phyloP scores from a whole-genome alignment of 164 flowering plant species.

The Santalum album region DNA sequence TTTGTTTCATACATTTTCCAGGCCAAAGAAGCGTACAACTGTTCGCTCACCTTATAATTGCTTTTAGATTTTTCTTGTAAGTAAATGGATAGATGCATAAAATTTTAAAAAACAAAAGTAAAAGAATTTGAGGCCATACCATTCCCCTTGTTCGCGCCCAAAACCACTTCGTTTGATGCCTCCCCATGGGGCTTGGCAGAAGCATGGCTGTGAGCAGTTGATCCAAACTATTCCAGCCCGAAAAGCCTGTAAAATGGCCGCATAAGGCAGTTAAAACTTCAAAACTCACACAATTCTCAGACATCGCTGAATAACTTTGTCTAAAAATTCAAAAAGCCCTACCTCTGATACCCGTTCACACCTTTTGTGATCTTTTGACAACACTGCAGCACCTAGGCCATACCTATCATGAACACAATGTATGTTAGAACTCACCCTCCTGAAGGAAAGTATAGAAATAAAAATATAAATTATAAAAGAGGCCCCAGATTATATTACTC shows the following conservation, averaged over 20 bases:
- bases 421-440: constrained; percentile 4
- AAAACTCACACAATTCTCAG: background rate
- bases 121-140: constrained; percentile 34
- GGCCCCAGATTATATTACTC: too few species aligned
- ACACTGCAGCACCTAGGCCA: constrained; percentile 88
- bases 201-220: constrained; percentile 97
- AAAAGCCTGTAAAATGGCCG: constrained; percentile 43
- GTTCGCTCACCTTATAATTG: too few species aligned
- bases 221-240: constrained; percentile 92
- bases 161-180: constrained; percentile 94
- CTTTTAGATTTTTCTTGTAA: too few species aligned
- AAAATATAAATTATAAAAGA: background rate
- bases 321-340: constrained; percentile 7
- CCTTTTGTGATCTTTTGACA: constrained; percentile 79
- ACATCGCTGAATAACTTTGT: background rate
- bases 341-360: constrained; percentile 90
- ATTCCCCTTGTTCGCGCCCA: constrained; percentile 95
- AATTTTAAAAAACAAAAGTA: background rate
- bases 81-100: too few species aligned
- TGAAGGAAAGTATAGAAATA: background rate
- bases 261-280: background rate
- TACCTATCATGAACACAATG: constrained; percentile 44
- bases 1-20: too few species aligned
- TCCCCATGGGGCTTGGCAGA: constrained; percentile 98
- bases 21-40: too few species aligned